These are phyloP conservation scores for Chalciporus pseudorubinellus DNA, from an alignment of 768 basidiomycete species.

Conservation along the genomic window DNA sequence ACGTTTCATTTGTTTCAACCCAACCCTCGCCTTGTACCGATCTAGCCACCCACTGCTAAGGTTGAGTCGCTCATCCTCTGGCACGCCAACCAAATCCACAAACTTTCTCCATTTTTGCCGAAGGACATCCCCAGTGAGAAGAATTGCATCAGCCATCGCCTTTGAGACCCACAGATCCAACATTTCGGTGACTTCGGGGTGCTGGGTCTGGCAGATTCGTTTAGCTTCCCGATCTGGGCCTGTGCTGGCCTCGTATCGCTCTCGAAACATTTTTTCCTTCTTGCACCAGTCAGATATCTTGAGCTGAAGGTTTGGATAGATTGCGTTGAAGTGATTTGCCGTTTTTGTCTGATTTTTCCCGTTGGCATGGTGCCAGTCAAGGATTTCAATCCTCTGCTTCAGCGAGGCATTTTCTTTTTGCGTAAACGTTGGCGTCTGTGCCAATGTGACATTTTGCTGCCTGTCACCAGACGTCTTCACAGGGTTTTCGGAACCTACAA, in stretches of 20 bases:
- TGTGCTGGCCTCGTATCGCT: slow-evolving; percentile 9
- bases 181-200: slow-evolving; percentile 36
- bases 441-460: no score
- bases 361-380: slow-evolving; percentile 37
- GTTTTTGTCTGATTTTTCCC: slow-evolving; percentile 33
- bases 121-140: slow-evolving; percentile 20
- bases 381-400: slow-evolving; percentile 34
- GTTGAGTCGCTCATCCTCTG: slow-evolving; percentile 24
- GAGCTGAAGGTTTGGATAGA: slow-evolving; percentile 35
- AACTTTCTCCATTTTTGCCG: slow-evolving; percentile 35
- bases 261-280: slow-evolving; percentile 7
- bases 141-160: slow-evolving; percentile 17
- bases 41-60: no score
- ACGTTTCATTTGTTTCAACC: not conserved
- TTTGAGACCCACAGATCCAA: slow-evolving; percentile 37
- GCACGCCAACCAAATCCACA: slow-evolving; percentile 32
- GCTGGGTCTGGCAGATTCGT: slow-evolving; percentile 23
- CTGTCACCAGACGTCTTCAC: not conserved
- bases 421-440: no score
- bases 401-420: slow-evolving; percentile 32
- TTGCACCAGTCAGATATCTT: slow-evolving; percentile 35
- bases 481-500: no score
- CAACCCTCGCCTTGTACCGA: not conserved
- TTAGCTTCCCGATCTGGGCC: not conserved
- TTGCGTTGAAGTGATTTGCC: slow-evolving; percentile 28